Conservation (phyloP, 331 rosid species). For the Prunus yedoensis region DNA sequence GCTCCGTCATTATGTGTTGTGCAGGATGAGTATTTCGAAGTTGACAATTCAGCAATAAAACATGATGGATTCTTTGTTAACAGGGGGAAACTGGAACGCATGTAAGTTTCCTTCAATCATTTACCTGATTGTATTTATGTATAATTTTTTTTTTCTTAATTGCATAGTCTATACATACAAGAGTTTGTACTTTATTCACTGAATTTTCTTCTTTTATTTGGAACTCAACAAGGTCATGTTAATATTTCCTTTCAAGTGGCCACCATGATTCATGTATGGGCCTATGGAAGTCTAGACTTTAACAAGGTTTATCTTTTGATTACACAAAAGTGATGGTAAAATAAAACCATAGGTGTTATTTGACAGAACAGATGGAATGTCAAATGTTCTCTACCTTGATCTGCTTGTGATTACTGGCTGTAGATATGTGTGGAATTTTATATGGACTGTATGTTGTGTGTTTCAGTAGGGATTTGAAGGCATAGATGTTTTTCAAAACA, state of each 20-base stretch:
- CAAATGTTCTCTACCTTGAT: background rate
- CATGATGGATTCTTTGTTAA: too few relatives aligned
- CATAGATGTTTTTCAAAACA: background rate
- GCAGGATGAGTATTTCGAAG: too few relatives aligned
- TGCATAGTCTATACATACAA: background rate
- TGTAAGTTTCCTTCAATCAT: too few relatives aligned
- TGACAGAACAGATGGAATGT: background rate
- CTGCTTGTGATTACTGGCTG: background rate
- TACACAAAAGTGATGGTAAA: background rate
- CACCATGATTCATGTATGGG: background rate
- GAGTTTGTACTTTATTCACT: background rate
- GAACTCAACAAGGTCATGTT: background rate
- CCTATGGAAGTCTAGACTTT: background rate
- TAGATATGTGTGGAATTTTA: background rate
- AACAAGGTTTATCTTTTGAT: background rate
- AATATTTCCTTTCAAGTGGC: background rate
- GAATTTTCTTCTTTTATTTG: too few relatives aligned
- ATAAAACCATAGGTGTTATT: background rate
- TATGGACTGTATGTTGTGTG: background rate
- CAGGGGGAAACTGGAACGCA: too few relatives aligned
- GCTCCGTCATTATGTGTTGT: too few relatives aligned
- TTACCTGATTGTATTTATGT: too few relatives aligned
- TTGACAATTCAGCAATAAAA: too few relatives aligned
- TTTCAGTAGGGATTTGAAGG: background rate
- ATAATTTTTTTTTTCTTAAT: background rate